A percentile compares a stretch with the other conserved stretches of the same genome.
Evolutionary conservation across 2,329 filamentous ascomycete genomes (phyloP).

Genomic region (Tolypocladium album): DNA sequence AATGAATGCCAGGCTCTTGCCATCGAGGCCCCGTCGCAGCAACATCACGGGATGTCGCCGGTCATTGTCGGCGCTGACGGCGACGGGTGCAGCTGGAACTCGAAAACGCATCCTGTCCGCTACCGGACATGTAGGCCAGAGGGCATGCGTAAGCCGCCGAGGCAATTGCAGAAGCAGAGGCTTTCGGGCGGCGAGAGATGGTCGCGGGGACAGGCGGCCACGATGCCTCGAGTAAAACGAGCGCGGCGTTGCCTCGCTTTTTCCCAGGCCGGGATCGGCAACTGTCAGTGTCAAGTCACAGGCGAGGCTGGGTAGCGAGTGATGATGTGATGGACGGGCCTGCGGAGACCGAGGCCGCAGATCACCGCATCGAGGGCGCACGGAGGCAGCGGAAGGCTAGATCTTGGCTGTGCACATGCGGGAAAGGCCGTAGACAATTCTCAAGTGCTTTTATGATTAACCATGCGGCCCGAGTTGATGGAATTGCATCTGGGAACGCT

Average conservation of each 20-base stretch:
- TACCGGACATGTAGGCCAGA: not conserved
- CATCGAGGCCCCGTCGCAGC: constrained; percentile 1
- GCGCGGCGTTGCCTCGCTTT: not conserved
- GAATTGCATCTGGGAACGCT: not conserved
- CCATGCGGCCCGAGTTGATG: not conserved
- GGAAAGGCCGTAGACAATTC: not conserved
- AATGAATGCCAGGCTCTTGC: constrained; percentile 4
- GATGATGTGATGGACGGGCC: not conserved
- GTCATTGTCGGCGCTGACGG: not conserved
- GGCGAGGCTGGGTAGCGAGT: not conserved
- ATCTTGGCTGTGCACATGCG: not conserved
- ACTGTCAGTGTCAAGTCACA: not conserved
- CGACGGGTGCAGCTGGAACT: not conserved
- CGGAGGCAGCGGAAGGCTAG: not conserved
- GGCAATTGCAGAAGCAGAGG: not conserved
- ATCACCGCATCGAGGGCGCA: not conserved
- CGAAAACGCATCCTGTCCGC: not conserved
- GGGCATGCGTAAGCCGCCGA: not conserved
- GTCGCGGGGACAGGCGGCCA: not conserved
- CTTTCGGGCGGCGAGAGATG: not conserved
- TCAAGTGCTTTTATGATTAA: not conserved
- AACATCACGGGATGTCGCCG: not conserved
- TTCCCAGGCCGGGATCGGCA: not conserved
- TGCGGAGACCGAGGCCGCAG: not conserved
- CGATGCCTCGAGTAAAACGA: not conserved